These are phyloP conservation scores for Cantharellus cinnabarinus DNA, from an alignment of 768 basidiomycete genomes.

Conservation along the genomic window DNA sequence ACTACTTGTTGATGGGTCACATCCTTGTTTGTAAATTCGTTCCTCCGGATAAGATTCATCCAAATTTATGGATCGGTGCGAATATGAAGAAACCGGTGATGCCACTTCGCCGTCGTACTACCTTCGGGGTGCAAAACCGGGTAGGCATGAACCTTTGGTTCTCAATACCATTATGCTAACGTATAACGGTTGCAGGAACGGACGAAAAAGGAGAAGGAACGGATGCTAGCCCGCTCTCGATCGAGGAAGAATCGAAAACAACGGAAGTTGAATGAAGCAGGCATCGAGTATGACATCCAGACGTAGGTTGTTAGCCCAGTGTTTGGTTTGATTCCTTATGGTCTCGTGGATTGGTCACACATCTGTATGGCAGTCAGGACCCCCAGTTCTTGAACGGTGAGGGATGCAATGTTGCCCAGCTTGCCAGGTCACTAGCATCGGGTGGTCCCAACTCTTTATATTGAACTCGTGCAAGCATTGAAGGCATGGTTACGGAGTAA, in stretches of 20 bases:
- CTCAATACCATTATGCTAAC: not conserved
- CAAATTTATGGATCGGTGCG: constrained; percentile 90
- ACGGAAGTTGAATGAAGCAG: constrained; percentile 54
- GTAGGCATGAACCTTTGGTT: constrained; percentile 20
- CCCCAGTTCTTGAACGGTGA: too few relatives aligned
- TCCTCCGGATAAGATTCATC: constrained; percentile 77
- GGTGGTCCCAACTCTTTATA: too few relatives aligned
- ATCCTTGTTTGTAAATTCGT: constrained; percentile 80
- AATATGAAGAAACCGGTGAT: constrained; percentile 76
- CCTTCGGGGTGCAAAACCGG: constrained; percentile 62
- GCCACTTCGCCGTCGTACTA: constrained; percentile 43
- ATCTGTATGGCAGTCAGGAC: too few relatives aligned
- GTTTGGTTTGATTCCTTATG: not conserved
- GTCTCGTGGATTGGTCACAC: too few relatives aligned
- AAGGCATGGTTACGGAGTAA: too few relatives aligned
- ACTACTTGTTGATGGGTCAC: constrained; percentile 88
- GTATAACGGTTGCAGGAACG: constrained; percentile 30
- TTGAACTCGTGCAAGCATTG: too few relatives aligned
- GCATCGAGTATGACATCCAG: constrained; percentile 77
- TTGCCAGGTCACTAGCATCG: too few relatives aligned
- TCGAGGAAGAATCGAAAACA: constrained; percentile 61
- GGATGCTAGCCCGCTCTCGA: constrained; percentile 45
- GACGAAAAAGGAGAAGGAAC: constrained; percentile 45
- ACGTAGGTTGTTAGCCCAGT: constrained; percentile 36
- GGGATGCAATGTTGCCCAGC: too few relatives aligned